Conservation (phyloP, 2,329 filamentous ascomycete species). For the Cercospora zeina region DNA sequence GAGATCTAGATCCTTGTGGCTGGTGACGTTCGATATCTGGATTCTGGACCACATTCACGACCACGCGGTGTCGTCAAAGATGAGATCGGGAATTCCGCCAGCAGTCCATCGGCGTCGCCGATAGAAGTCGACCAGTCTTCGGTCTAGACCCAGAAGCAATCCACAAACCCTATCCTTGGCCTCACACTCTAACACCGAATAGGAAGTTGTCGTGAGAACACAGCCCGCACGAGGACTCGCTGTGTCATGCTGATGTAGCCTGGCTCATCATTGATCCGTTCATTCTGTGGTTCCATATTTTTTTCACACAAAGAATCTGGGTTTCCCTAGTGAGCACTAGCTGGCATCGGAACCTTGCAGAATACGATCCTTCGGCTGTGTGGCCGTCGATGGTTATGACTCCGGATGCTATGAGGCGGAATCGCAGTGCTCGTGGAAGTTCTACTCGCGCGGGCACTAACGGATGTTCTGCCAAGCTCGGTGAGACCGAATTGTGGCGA, state of each 20-base stretch:
- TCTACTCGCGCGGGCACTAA: slow-evolving; percentile 6
- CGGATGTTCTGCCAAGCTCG: slow-evolving; percentile 11
- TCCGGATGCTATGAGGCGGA: neutral
- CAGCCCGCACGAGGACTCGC: neutral
- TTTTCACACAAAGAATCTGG: neutral
- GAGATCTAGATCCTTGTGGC: neutral
- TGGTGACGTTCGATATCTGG: neutral
- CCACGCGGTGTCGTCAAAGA: neutral
- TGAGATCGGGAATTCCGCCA: neutral
- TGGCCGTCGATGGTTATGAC: neutral
- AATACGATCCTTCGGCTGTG: neutral
- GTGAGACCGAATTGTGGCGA: slow-evolving; percentile 9
- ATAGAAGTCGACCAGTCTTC: neutral
- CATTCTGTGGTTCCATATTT: neutral
- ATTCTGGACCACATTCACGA: neutral
- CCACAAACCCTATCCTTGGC: neutral
- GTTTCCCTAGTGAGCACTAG: neutral
- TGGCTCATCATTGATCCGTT: neutral
- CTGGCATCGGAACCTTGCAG: neutral
- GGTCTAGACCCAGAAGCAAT: neutral
- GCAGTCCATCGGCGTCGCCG: neutral
- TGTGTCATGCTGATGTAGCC: neutral
- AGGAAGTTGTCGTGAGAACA: neutral
- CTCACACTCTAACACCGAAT: neutral
- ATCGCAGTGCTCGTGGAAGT: neutral